Evolutionary conservation across 192 early-diverging fungal genomes (phyloP), one percentile per base, ranked within the genome.

Genomic region (Backusella parvicylindrica): DNA sequence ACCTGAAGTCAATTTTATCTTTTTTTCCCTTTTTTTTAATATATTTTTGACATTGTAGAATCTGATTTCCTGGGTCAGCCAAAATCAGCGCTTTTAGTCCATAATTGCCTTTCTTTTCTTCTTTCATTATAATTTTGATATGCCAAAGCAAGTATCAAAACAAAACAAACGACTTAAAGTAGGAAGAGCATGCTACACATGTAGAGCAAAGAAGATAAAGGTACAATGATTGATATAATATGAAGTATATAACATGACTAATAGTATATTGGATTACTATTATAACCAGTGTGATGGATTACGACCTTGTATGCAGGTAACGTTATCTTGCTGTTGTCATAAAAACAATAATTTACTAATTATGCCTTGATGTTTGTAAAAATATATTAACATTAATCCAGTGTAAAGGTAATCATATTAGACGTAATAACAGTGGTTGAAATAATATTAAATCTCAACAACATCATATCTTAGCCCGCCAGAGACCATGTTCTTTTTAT

Each of bases 241-340:
- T 37, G 36, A 23, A 8, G 18, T 47, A 47, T 37, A 50, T 60
- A 50, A n/a, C 33, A 18, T 31, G 41, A 15, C 43, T 71, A 33
- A 26, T 26, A 33, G 32, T 30, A 56, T 16, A 64, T 64, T 35
- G 38, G 15, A 43, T 65, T 47, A 47, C 53, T 64, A 63, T 31
- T 40, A 18, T 68, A 23, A 26, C 43, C 26, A 77, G 76, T 77
- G 76, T 18, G 76, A 77, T 72, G 76, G 76, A 9, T 72, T 77
- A 33, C 60, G 71, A n/a, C 76, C 76, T 23, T 77, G 76, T 32
- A 71, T 71, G 76, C 76, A 77, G 76, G 76, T 77, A 53, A 30
- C 50, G 13, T 3, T 23, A 28, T 11, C n/a, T 28, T 70, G 1
- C 9, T 28, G 3, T 26, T 21, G 4, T 4, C 9, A 11, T 11